Base-by-base conservation (phyloP, 1,284 basidiomycete species). In the Tylopilus orsonianus region DNA sequence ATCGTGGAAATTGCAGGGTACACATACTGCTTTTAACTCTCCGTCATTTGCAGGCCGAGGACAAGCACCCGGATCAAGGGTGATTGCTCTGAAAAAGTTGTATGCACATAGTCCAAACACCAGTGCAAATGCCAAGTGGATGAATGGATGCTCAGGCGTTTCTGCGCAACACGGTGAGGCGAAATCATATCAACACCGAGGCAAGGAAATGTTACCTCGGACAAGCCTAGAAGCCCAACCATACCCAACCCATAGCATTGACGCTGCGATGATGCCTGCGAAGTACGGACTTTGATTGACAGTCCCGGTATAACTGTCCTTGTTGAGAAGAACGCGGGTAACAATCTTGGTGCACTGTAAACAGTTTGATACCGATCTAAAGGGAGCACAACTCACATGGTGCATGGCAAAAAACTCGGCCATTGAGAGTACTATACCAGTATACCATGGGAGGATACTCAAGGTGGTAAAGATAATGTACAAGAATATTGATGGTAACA, bases 341-440 rank as follows among this genome's bases (percentile, higher is more conserved):
- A 94, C 85, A 58, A 92, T 79, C 86, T 90, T 53, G 13, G 6
- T 22, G 13, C n/a, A 37, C 32, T 19, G 36, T 50, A 33, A 53
- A 26, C 42, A 22, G 46, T 23, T 10, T 18, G 10, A 34, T 29
- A 10, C 14, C 13, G 3, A 41, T 44, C 13, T 35, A n/a, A 44
- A 35, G 50, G 23, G 24, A 46, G 50, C 12, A 27, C 6, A 39
- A 74, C 86, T 54, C 68, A 94, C 87, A 64, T 97, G 88, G 64
- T 97, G 94, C 87, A 96, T 92, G 32, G 80, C 87, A 60, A 93
- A 93, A 69, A 95, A 92, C 57, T 92, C 83, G 0, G 87, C 92
- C 56, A 87, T 73, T 0, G 89, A 87, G 39, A 97, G 79, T 14
- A 93, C 77, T 29, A 93, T 69, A 4, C 88, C 91, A 2, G 89